These are phyloP conservation scores for Pulveroboletus sp. DNA, from an alignment of 768 basidiomycete genomes.

Conservation along the genomic window DNA sequence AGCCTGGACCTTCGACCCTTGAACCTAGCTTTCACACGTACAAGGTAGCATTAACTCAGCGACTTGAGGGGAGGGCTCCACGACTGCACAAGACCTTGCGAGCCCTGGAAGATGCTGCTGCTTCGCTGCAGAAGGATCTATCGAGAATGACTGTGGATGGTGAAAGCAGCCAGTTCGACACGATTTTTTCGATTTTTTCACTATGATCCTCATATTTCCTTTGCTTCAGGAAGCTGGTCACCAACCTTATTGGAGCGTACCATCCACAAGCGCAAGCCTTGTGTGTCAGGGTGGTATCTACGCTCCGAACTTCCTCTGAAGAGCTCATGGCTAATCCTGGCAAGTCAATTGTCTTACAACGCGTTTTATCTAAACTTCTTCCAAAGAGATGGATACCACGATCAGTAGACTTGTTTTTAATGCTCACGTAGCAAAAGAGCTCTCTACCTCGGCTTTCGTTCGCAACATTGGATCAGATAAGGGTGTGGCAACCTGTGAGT, in stretches of 20 bases:
- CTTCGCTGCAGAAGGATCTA: conserved; percentile 57
- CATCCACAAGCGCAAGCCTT: conserved; percentile 47
- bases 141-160: conserved; percentile 37
- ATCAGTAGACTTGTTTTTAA: conserved; percentile 43
- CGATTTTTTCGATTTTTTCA: background rate
- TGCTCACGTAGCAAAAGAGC: conserved; percentile 45
- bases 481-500: conserved; percentile 35
- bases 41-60: conserved; percentile 53
- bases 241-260: conserved; percentile 42
- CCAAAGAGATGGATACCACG: conserved; percentile 5
- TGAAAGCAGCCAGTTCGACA: conserved; percentile 41
- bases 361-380: conserved; percentile 3
- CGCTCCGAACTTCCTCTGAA: conserved; percentile 37
- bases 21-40: conserved; percentile 58
- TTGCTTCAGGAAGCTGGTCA: conserved; percentile 35
- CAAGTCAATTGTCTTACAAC: conserved; percentile 19
- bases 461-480: conserved; percentile 40
- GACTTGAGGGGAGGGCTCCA: conserved; percentile 61
- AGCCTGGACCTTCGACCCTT: conserved; percentile 32
- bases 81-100: conserved; percentile 54
- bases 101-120: conserved; percentile 56
- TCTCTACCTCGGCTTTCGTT: conserved; percentile 42
- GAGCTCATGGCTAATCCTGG: conserved; percentile 31
- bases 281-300: conserved; percentile 38
- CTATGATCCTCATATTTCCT: background rate